These are phyloP conservation scores for Arabidopsis lyrata DNA, from an alignment of 441 rosid species.

Conservation along the genomic window DNA sequence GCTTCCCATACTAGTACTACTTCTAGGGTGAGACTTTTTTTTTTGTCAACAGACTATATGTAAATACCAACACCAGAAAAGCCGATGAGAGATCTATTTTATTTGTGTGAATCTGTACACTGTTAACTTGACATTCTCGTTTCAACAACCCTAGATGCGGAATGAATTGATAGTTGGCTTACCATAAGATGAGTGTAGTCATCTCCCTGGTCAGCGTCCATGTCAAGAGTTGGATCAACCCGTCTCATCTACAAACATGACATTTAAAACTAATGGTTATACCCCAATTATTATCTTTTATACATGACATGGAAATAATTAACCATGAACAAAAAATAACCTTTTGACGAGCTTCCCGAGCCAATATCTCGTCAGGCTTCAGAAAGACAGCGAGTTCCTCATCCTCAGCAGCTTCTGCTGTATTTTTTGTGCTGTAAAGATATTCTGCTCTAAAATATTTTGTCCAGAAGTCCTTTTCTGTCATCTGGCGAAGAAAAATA, in stretches of 20 bases:
- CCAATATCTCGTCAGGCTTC: slow-evolving; percentile 83
- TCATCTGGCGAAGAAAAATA: neutral
- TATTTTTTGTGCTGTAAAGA: slow-evolving; percentile 1
- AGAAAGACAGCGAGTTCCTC: slow-evolving; percentile 89
- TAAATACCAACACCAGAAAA: neutral
- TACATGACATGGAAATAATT: neutral
- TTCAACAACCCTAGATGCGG: neutral
- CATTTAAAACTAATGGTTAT: slow-evolving; percentile 29
- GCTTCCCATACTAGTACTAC: too few relatives aligned
- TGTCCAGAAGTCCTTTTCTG: neutral
- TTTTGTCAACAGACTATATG: too few relatives aligned
- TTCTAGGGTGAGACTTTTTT: neutral
- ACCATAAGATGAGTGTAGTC: slow-evolving; percentile 92
- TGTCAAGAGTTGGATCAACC: slow-evolving; percentile 91
- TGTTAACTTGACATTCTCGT: neutral
- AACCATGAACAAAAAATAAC: slow-evolving; percentile 48
- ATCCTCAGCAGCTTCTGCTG: slow-evolving; percentile 64
- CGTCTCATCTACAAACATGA: slow-evolving; percentile 63
- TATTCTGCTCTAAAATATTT: neutral
- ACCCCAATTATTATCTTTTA: neutral
- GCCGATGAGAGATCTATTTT: neutral
- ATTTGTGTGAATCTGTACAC: neutral
- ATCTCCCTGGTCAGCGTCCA: slow-evolving; percentile 91
- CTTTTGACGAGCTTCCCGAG: slow-evolving; percentile 70
- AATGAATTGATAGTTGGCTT: slow-evolving; percentile 38